Evolutionary conservation across 1,284 basidiomycete species (phyloP).

Genomic region (Fomitiporia mediterranea): DNA sequence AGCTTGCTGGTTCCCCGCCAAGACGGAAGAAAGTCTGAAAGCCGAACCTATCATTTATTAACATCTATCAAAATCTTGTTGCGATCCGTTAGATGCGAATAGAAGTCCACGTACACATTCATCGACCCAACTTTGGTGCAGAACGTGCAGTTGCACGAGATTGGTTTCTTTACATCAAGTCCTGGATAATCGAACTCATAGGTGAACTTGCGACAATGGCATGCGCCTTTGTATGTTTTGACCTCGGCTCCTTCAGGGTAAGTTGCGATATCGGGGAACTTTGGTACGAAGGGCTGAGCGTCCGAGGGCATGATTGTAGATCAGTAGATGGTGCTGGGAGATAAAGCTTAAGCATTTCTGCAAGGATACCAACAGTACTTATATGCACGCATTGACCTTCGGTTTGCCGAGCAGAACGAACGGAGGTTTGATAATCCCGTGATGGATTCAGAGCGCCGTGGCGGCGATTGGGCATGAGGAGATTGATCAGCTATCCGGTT

Average conservation of each 20-base stretch:
- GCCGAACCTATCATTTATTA: background rate
- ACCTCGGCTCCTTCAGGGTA: slow-evolving; percentile 10
- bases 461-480: no score
- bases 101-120: background rate
- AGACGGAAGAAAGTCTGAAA: background rate
- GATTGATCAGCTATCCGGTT: no score
- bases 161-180: slow-evolving; percentile 3
- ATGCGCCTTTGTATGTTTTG: slow-evolving; percentile 18
- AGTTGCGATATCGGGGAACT: no score
- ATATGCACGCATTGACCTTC: background rate
- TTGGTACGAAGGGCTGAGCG: no score
- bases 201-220: slow-evolving; percentile 21
- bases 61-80: no score
- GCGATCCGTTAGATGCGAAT: no score
- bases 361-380: no score
- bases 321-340: no score
- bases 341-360: no score
- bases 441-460: background rate
- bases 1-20: background rate
- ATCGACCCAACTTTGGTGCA: background rate
- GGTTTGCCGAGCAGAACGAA: background rate
- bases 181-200: slow-evolving; percentile 16
- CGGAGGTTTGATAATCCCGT: background rate
- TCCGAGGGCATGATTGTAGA: no score
- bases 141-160: slow-evolving; percentile 7